phyloP scores from a whole-genome alignment of 116 monocot species.

The Trichopus zeylanicus region DNA sequence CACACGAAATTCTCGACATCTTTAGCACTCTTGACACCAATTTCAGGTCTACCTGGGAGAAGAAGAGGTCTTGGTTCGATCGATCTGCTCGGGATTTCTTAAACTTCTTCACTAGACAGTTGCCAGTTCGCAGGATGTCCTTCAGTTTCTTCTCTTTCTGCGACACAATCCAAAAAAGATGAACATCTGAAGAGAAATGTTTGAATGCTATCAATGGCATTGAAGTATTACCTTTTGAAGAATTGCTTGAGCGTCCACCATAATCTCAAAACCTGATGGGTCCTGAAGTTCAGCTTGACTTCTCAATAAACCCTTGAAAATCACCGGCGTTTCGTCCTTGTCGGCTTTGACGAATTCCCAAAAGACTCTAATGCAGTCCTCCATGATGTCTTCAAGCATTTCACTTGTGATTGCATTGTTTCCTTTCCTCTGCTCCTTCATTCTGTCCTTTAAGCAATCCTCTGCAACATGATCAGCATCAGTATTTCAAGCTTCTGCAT shows the following conservation, averaged over 20 bases:
- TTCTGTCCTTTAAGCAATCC: conserved; percentile 56
- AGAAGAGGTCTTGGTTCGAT: conserved; percentile 55
- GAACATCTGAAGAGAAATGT: too few species aligned
- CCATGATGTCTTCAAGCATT: conserved; percentile 63
- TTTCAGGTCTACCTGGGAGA: conserved; percentile 67
- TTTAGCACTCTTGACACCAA: conserved; percentile 59
- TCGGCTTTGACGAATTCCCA: conserved; percentile 85
- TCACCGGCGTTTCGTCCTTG: conserved; percentile 39
- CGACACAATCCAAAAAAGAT: not conserved
- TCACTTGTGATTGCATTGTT: conserved; percentile 32
- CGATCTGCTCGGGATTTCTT: conserved; percentile 50
- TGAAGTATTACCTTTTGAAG: conserved; percentile 26
- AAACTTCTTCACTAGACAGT: conserved; percentile 61
- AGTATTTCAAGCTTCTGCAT: not conserved
- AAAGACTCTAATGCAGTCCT: conserved; percentile 43
- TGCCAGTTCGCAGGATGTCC: conserved; percentile 47
- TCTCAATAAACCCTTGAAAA: conserved; percentile 58
- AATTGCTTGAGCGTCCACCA: conserved; percentile 7
- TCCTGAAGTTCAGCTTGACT: conserved; percentile 57
- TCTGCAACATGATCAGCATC: conserved; percentile 27
- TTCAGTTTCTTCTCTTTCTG: conserved; percentile 90
- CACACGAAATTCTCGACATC: conserved; percentile 61
- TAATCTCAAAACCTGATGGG: conserved; percentile 27
- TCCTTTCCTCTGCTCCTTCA: conserved; percentile 28
- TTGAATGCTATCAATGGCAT: too few species aligned